These are phyloP conservation scores for Silene vulgaris DNA, from an alignment of 179 eudicot species.

Conservation along the genomic window DNA sequence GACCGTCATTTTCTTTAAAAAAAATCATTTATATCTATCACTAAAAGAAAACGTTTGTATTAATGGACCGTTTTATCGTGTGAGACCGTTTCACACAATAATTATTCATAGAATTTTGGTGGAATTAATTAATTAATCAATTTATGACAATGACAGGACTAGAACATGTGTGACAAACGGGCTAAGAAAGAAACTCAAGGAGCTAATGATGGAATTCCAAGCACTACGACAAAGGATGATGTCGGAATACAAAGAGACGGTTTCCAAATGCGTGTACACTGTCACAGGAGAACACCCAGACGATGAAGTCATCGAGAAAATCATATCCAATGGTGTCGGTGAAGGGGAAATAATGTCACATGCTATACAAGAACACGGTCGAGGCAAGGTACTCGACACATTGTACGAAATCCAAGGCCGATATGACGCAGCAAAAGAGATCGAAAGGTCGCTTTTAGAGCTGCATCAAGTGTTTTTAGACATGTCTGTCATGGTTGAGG, in stretches of 20 bases:
- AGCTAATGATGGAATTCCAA: slow-evolving; percentile 92
- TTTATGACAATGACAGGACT: slow-evolving; percentile 35
- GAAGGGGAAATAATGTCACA: slow-evolving; percentile 60
- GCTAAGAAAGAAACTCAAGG: slow-evolving; percentile 83
- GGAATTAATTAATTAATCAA: background rate
- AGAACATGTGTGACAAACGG: slow-evolving; percentile 76
- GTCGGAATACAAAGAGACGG: slow-evolving; percentile 77
- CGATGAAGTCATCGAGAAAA: slow-evolving; percentile 76
- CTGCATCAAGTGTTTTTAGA: slow-evolving; percentile 89
- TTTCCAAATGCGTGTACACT: slow-evolving; percentile 64
- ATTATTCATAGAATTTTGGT: background rate
- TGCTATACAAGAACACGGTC: slow-evolving; percentile 91
- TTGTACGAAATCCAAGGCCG: slow-evolving; percentile 89
- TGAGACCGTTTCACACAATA: too few relatives aligned
- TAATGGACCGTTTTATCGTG: too few relatives aligned
- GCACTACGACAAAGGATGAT: slow-evolving; percentile 65
- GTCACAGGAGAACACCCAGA: slow-evolving; percentile 80
- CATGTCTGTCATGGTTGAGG: slow-evolving; percentile 97
- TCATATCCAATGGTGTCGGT: slow-evolving; percentile 54
- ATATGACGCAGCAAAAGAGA: slow-evolving; percentile 77
- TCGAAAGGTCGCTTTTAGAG: slow-evolving; percentile 74
- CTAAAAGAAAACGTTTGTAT: too few relatives aligned
- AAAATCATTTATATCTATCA: too few relatives aligned
- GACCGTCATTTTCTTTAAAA: background rate
- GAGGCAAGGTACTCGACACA: slow-evolving; percentile 87